Evolutionary conservation across 495 filamentous ascomycete genomes (phyloP).

Genomic region (Talaromyces stipitatus): DNA sequence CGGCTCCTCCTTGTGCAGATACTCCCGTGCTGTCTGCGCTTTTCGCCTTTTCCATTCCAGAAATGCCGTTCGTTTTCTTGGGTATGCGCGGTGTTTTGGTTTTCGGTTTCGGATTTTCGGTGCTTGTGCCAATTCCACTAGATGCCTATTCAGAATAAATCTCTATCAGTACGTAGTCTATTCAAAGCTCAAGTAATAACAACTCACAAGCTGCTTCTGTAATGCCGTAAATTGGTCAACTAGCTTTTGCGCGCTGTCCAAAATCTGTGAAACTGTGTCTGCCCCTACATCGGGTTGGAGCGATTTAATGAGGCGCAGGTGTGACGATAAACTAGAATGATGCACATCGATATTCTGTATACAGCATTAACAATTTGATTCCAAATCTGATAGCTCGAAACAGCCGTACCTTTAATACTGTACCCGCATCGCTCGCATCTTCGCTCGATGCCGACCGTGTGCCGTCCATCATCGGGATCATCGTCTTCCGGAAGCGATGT

Average conservation of each 20-base stretch:
- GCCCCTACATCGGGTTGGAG: conserved; percentile 17
- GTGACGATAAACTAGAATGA: conserved; percentile 25
- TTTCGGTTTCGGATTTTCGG: neutral
- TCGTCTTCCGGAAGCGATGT: too few relatives aligned
- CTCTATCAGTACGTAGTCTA: neutral
- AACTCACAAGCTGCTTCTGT: conserved; percentile 28
- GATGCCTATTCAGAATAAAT: neutral
- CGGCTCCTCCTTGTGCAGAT: neutral
- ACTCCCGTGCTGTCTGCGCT: neutral
- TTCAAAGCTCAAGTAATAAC: neutral
- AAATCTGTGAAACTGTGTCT: conserved; percentile 24
- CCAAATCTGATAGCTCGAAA: neutral
- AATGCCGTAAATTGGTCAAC: conserved; percentile 27
- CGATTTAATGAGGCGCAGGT: conserved; percentile 24
- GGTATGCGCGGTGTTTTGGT: neutral
- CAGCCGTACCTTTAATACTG: neutral
- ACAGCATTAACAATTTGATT: too few relatives aligned
- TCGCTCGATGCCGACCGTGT: neutral
- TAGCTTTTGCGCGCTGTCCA: conserved; percentile 29
- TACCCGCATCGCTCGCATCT: neutral
- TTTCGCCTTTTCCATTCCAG: neutral
- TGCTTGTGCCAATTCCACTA: neutral
- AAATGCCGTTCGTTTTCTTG: neutral
- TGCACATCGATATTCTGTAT: conserved; percentile 11
- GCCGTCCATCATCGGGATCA: neutral